These are phyloP conservation scores for Bolboschoenus planiculmis DNA, from an alignment of 176 grass and related monocot species.

Conservation along the genomic window DNA sequence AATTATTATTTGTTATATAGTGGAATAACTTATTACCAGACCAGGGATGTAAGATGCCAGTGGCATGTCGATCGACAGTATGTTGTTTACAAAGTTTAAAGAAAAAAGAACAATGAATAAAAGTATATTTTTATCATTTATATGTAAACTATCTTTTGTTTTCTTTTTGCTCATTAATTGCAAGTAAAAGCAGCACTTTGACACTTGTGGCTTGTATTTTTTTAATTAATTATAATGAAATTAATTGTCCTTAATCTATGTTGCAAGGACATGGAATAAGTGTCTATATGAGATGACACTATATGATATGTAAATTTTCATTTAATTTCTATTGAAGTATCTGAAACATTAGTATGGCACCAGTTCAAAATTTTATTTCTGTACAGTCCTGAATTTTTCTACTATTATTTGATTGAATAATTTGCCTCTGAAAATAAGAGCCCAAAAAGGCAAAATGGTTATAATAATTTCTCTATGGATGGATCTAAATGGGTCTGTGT, in stretches of 20 bases:
- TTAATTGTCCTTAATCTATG: neutral
- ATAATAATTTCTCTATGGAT: too few relatives aligned
- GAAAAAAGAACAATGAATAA: slow-evolving; percentile 14
- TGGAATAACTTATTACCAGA: neutral
- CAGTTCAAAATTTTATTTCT: neutral
- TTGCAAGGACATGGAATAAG: neutral
- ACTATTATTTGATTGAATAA: neutral
- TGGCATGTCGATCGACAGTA: neutral
- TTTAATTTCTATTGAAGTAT: neutral
- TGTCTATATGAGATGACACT: too few relatives aligned
- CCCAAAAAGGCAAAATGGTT: neutral
- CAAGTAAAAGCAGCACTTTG: neutral
- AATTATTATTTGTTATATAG: slow-evolving; percentile 7
- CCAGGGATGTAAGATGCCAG: neutral
- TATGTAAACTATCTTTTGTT: neutral
- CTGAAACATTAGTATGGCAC: neutral
- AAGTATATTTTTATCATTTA: slow-evolving; percentile 22
- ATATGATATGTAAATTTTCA: neutral
- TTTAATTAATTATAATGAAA: neutral
- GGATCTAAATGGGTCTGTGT: too few relatives aligned
- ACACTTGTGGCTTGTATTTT: neutral
- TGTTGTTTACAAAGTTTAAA: slow-evolving; percentile 3
- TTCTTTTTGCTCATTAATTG: neutral
- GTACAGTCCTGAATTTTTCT: neutral
- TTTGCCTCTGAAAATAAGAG: neutral